Evolutionary conservation across 2,329 filamentous ascomycete species (phyloP).

Genomic region (Colletotrichum sp.): DNA sequence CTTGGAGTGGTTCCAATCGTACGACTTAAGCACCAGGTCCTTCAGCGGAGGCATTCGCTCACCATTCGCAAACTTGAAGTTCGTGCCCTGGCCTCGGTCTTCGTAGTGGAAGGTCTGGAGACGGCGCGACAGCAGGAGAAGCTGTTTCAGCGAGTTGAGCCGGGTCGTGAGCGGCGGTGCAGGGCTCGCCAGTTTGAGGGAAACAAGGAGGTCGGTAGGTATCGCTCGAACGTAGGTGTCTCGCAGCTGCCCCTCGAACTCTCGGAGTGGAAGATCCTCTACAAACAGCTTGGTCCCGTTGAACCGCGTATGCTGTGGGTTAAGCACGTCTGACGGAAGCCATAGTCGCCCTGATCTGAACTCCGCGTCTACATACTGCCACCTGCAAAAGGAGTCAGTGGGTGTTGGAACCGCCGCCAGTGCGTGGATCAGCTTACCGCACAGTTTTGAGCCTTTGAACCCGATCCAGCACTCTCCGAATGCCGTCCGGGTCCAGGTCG

Average conservation of each 20-base stretch:
- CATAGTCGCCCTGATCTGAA: slow-evolving; percentile 33
- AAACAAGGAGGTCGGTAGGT: slow-evolving; percentile 42
- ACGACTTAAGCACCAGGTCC: slow-evolving; percentile 48
- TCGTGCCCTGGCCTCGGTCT: slow-evolving; percentile 50
- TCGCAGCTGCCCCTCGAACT: slow-evolving; percentile 36
- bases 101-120: slow-evolving; percentile 47
- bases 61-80: slow-evolving; percentile 41
- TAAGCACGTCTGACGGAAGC: slow-evolving; percentile 44
- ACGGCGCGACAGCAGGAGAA: slow-evolving; percentile 40
- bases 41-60: slow-evolving; percentile 49
- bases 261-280: slow-evolving; percentile 45
- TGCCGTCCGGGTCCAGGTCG: slow-evolving; percentile 41
- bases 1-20: slow-evolving; percentile 52
- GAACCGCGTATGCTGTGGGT: slow-evolving; percentile 30
- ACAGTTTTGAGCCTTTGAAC: slow-evolving; percentile 43
- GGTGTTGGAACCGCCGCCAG: neutral
- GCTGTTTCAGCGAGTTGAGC: slow-evolving; percentile 45
- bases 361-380: slow-evolving; percentile 40
- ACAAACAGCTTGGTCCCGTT: slow-evolving; percentile 40
- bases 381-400: slow-evolving; percentile 31
- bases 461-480: slow-evolving; percentile 38
- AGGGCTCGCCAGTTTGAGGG: slow-evolving; percentile 44
- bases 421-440: slow-evolving; percentile 33
- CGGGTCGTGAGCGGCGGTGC: slow-evolving; percentile 45
- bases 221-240: slow-evolving; percentile 43